Base-by-base conservation (phyloP, 768 basidiomycete species). In the Cantharellus anzutake region DNA sequence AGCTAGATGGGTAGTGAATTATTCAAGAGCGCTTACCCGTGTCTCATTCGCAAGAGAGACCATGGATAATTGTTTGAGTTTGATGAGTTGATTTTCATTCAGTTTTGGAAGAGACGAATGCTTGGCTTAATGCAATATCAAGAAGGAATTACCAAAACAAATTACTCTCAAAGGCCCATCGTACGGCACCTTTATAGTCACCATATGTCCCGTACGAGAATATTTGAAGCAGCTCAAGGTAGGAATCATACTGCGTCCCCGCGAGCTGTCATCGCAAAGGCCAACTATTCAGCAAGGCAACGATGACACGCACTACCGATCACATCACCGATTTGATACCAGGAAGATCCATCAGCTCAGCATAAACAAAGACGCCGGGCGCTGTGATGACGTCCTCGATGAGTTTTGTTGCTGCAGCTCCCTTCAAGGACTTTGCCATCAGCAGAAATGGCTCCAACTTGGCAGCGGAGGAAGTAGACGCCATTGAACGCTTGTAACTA, bases 51-150 rank as follows among this genome's bases (percentile, higher is more conserved):
- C 87, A 42, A 94, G 77, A 0, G 89, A 80, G 41, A 92, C 87
- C 61, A 98, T 82, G 2, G 93, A 85, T 16, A 99, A 80, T 67
- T 94, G 89, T 72, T 89, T 96, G 11, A 99, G 78, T 70, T 99
- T 99, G 42, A 75, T 81, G 3, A 79, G 78, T 67, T 97, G 94
- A 0, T 81, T 78, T 3, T 73, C 68, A 62, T 82, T 84, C 40
- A 94, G 71, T 0, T 80, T 67, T 0, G 93, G 90, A 38, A 85
- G 75, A 0, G 72, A 63, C 44, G 44, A 11, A 29, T 11, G 44
- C 7, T 37, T 11, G 7, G 14, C 52, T 55, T 11, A 37, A 55
- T 11, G 11, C 7, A 7, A 11, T 55, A 55, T 55, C 11, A 55
- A 55, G 52, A 11, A 11, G 11, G 44, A 48, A 11, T 48, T 11